Evolutionary conservation across 2,329 filamentous ascomycete genomes (phyloP).

Genomic region (Davidsoniella eucalypti): DNA sequence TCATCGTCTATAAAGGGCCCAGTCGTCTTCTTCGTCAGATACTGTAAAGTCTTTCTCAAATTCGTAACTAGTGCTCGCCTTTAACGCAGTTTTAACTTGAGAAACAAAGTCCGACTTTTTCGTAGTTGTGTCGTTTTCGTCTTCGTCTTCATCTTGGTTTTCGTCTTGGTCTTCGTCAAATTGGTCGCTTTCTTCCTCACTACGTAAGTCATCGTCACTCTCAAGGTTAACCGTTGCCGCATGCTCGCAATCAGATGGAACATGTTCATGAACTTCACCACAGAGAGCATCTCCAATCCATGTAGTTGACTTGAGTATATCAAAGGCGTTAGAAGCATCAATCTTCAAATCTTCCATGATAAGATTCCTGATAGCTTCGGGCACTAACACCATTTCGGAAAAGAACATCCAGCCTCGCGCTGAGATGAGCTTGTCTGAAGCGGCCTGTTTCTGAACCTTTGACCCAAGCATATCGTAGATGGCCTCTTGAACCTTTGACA

Average conservation of each 20-base stretch:
- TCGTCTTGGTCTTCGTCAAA: not conserved
- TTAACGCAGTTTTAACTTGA: not conserved
- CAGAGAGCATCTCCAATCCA: conserved; percentile 51
- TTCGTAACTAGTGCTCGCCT: conserved; percentile 1
- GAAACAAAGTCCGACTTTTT: not conserved
- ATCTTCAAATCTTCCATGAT: conserved; percentile 41
- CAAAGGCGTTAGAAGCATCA: conserved; percentile 26
- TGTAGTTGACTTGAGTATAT: conserved; percentile 49
- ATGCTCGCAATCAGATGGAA: conserved; percentile 1
- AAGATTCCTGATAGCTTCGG: conserved; percentile 43
- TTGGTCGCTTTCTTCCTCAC: not conserved
- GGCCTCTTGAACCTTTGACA: conserved; percentile 53
- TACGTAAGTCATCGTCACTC: too few relatives aligned
- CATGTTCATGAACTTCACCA: conserved; percentile 34
- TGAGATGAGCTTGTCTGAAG: conserved; percentile 48
- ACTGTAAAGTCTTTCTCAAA: not conserved
- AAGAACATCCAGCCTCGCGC: conserved; percentile 50
- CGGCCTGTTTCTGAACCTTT: conserved; percentile 42
- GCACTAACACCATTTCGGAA: conserved; percentile 60
- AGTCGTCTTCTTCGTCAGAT: not conserved
- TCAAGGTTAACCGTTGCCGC: conserved; percentile 13
- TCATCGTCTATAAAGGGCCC: not conserved
- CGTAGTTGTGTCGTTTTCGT: not conserved
- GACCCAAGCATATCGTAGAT: conserved; percentile 44
- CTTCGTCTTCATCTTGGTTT: not conserved